Base-by-base conservation (phyloP, 441 rosid genomes). In the Euphorbia schlechtendalii region DNA sequence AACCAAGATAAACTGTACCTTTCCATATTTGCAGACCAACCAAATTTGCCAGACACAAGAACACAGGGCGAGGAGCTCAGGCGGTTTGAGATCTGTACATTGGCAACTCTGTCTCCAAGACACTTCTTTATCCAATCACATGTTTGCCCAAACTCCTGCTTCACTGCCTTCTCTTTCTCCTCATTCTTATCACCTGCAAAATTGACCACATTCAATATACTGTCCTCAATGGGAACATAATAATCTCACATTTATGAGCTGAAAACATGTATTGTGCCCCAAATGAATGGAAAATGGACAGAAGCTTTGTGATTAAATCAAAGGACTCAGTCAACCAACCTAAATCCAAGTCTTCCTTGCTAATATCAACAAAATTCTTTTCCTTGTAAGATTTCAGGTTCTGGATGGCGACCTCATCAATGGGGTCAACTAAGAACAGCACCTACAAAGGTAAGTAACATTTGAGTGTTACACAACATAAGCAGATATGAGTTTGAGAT, bases 1-100 rank as follows among this genome's bases (percentile, higher is more conserved):
- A n/a, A n/a, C n/a, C n/a, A n/a, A n/a, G n/a, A n/a, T n/a, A n/a
- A 58, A 65, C 18, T 71, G 70, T 65, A 93, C 98, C 90, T 90
- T 80, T 93, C 98, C 98, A 90, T 93, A 72, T 93, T 93, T 61
- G 97, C 98, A 46, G 98, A 90, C 97, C 97, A 93, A 58, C 98
- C 97, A 74, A 93, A 90, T 82, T 88, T 87, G 62, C 89, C 92
- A 46, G 98, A 82, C 21, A 82, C 98, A 77, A 93, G 90, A 66
- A 93, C 97, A 78, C 98, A 90, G 12, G 98, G 98, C 0, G 98
- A 93, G 66, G 97, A 85, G 74, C 96, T 88, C 71, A 90, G 81
- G 54, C 97, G 86, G 73, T 74, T 90, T 18, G 98, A 88, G 69
- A 93, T 84, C 63, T 90, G 97, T 69, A 93, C 98, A 66, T 74